A percentile compares a stretch with the other conserved stretches of the same genome.
Conservation (phyloP, 352 stramenopile genomes). For the Phytopythium sindhum region DNA sequence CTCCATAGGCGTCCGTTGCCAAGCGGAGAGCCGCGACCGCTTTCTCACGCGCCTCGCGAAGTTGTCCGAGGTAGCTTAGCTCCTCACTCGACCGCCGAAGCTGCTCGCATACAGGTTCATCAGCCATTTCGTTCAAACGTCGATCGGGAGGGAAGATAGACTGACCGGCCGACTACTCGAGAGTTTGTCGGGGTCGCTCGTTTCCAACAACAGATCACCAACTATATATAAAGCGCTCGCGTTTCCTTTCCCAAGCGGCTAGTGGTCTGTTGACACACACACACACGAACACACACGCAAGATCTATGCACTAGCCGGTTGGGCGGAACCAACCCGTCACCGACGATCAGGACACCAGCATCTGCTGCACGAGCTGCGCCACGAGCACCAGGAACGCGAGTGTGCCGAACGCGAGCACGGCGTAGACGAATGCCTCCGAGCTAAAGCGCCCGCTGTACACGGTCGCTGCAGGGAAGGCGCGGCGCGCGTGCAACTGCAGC, state of each 20-base stretch:
- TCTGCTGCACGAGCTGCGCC: constrained; percentile 54
- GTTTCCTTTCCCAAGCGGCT: neutral
- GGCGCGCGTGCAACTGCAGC: constrained; percentile 52
- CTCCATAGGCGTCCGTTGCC: constrained; percentile 46
- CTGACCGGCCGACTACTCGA: too few species aligned
- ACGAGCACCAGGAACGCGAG: constrained; percentile 59
- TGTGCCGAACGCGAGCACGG: constrained; percentile 59
- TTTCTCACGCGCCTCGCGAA: constrained; percentile 41
- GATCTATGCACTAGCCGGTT: constrained; percentile 3
- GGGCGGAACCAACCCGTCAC: too few species aligned
- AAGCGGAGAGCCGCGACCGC: constrained; percentile 40
- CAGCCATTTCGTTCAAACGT: neutral
- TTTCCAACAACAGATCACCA: too few species aligned
- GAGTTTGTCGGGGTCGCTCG: neutral
- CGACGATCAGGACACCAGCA: constrained; percentile 6
- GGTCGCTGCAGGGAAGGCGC: constrained; percentile 42
- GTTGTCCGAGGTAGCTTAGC: constrained; percentile 43
- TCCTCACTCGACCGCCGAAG: constrained; percentile 61
- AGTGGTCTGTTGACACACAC: neutral
- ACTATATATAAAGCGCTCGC: neutral
- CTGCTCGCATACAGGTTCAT: constrained; percentile 38
- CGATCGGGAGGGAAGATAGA: neutral
- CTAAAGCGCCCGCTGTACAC: constrained; percentile 74
- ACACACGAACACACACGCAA: neutral
- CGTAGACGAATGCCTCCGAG: constrained; percentile 44